Evolutionary conservation across 306 rosid species (phyloP).

Genomic region (Dryas drummondii): DNA sequence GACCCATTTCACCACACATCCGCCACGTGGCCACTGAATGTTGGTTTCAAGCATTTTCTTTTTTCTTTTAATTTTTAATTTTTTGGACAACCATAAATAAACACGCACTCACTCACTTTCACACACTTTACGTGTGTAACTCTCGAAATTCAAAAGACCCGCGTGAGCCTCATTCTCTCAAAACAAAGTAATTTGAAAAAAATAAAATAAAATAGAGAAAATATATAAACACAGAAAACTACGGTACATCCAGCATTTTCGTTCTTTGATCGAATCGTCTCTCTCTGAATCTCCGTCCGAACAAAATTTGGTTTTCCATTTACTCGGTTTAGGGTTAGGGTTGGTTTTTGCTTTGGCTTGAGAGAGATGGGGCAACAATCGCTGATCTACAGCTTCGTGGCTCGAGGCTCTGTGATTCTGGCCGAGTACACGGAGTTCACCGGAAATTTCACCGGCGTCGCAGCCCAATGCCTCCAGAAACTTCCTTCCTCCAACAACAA

Average conservation of each 20-base stretch:
- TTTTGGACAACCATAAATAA: no score
- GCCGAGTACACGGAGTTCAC: conserved; percentile 82
- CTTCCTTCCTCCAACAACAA: conserved; percentile 86
- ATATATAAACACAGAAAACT: no score
- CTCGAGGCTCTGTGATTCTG: conserved; percentile 78
- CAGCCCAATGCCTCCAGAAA: conserved; percentile 91
- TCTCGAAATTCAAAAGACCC: no score
- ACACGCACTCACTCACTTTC: no score
- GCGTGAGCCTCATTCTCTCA: no score
- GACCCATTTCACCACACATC: no score
- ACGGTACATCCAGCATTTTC: conserved; percentile 4
- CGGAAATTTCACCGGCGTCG: conserved; percentile 74
- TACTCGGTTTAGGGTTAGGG: conserved; percentile 15
- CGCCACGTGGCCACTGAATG: no score
- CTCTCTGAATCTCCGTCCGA: conserved; percentile 11
- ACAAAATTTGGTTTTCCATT: neutral
- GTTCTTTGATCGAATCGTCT: conserved; percentile 16
- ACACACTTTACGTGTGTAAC: no score
- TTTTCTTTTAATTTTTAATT: no score
- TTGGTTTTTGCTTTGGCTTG: conserved; percentile 18
- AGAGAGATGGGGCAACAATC: conserved; percentile 78
- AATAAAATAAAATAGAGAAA: no score
- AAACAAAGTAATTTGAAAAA: no score
- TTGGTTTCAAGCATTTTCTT: no score
- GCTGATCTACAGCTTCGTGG: conserved; percentile 94